Base-by-base conservation (phyloP, 2,329 filamentous ascomycete species). In the Xylariaceae sp. region DNA sequence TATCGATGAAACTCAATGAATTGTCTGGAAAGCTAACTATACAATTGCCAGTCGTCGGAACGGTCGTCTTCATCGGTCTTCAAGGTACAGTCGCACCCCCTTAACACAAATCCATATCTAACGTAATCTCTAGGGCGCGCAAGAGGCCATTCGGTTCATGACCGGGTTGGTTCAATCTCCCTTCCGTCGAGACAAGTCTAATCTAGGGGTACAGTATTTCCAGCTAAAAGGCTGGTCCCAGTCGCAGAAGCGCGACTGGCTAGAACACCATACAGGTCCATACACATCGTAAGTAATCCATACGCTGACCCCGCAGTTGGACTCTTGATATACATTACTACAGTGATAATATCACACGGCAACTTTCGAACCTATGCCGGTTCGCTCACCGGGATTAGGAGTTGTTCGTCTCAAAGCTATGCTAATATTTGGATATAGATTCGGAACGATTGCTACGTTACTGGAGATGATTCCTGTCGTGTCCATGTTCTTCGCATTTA, bases 401-500 rank as follows among this genome's bases (percentile, higher is more conserved):
- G 17, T 39, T n/a, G n/a, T n/a, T n/a, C n/a, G n/a, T n/a, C n/a
- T n/a, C n/a, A 11, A 7, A 40, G 16, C 6, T 32, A 35, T 32
- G 22, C 42, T 53, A 33, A 49, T 41, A 5, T 6, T 6, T n/a
- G 16, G 5, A 11, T 42, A 35, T 53, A 94, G 91, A 6, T 86
- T 95, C 46, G 82, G 81, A 17, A 75, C 78, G 2, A 80, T 88
- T 2, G 85, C 89, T 5, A 88, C 87, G 38, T 67, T 93, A 1
- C 75, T 96, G 4, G 90, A 96, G 64, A 85, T 95, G 73, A 69
- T 96, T 2, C 92, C 92, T 0, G 71, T 96, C 50, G 81, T 77
- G 6, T 91, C 87, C 5, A 85, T 95, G 42, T 76, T 92, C 49
- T 95, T 95, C 61, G 78, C 86, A 1, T 96, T 94, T 65, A 95